Evolutionary conservation across 257 asterid species (phyloP).

Genomic region (Jacaranda copaia): DNA sequence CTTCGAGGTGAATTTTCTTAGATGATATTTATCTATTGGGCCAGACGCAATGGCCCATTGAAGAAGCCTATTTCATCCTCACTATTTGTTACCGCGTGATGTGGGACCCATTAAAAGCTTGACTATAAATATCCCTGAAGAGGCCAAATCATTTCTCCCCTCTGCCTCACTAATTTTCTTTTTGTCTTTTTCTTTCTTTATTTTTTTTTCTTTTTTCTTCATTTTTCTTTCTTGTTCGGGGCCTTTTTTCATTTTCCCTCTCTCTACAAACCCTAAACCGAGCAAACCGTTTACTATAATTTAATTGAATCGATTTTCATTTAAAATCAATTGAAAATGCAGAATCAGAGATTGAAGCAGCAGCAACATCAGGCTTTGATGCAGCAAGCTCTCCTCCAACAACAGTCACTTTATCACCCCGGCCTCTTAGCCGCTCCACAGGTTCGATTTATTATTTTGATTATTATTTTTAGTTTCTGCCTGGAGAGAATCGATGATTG

Average conservation of each 20-base stretch:
- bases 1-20: not conserved
- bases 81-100: conserved; percentile 35
- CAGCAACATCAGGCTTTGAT: conserved; percentile 91
- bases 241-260: conserved; percentile 37
- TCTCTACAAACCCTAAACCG: conserved; percentile 56
- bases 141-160: conserved; percentile 26
- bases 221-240: conserved; percentile 35
- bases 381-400: conserved; percentile 97
- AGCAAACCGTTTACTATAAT: conserved; percentile 32
- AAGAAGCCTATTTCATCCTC: not conserved
- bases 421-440: conserved; percentile 95
- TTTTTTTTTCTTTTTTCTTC: conserved; percentile 1
- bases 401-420: conserved; percentile 88
- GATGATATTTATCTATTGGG: not conserved
- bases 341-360: conserved; percentile 83
- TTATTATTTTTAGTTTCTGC: not conserved
- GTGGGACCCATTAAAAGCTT: conserved; percentile 34
- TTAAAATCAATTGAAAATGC: conserved; percentile 54
- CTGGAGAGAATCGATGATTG: conserved; percentile 15
- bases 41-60: conserved; percentile 17
- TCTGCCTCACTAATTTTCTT: conserved; percentile 1
- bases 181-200: conserved; percentile 22
- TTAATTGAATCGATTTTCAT: conserved; percentile 35
- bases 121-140: conserved; percentile 33
- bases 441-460: conserved; percentile 45